Evolutionary conservation across 495 filamentous ascomycete species (phyloP), one percentile per base, ranked within the genome.

Genomic region (Oleoguttula mirabilis): DNA sequence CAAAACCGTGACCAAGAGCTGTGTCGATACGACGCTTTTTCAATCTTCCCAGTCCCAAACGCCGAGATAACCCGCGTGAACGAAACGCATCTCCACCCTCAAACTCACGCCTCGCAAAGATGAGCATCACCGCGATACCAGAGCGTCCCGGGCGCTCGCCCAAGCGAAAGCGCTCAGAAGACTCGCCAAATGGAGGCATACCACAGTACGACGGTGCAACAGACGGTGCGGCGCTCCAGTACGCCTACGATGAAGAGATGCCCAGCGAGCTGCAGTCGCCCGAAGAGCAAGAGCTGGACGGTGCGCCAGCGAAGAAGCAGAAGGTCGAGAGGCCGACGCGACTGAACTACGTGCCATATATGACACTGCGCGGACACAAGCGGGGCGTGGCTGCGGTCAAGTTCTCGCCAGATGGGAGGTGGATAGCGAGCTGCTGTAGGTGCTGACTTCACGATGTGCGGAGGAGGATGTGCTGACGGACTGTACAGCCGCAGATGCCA

Each of bases 371-470:
- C 19, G 87, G 86, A 5, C 90, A 98, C 62, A 63, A 71, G 27
- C 73, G 74, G 24, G 83, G 80, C 39, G 75, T 98, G 10, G 76
- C 87, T n/a, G 74, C 80, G 16, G 88, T 94, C 20, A 79, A 80
- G 54, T 90, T 93, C 63, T 94, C 86, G 2, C 90, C 88, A 10
- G 80, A 92, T 63, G 83, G 86, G 11, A 70, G 70, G 28, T 87
- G 81, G 78, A 84, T 98, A 50, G 90, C 90, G 3, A 92, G 84
- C 49, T 79, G 77, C 42, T 88, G 79, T 82, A 64, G 47, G 69
- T 66, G 8, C 28, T 17, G 19, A 10, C 6, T 19, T 16, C 22
- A 23, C 10, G 21, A 23, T 7, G 17, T 35, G 11, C 17, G 17
- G 15, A 21, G 22, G 16, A 10, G 30, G 17, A 12, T 39, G 27